Evolutionary conservation across 140 eudicot species (phyloP).

Genomic region (Stevia rebaudiana): DNA sequence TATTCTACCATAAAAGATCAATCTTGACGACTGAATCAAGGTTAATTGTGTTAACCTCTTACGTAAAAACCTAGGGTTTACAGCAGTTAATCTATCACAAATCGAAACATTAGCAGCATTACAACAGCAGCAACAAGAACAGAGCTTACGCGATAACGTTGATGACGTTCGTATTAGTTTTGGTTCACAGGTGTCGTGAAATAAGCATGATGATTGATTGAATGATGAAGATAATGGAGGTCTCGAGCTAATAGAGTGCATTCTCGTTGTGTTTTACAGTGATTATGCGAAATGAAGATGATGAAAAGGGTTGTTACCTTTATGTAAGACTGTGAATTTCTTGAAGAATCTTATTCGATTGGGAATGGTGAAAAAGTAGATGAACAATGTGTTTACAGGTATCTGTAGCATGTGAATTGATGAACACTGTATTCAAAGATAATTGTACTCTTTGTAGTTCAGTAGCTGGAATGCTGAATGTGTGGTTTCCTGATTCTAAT

Average conservation of each 20-base stretch:
- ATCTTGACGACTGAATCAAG: constrained; percentile 49
- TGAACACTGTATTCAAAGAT: too few relatives aligned
- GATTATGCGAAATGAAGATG: constrained; percentile 1
- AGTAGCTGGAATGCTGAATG: too few relatives aligned
- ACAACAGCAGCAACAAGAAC: constrained; percentile 36
- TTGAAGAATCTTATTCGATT: constrained; percentile 18
- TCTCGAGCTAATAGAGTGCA: constrained; percentile 39
- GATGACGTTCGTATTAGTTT: constrained; percentile 18
- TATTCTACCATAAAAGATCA: constrained; percentile 31
- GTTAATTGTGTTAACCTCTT: constrained; percentile 54
- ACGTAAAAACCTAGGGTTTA: constrained; percentile 31
- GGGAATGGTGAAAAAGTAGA: constrained; percentile 19
- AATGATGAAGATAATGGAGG: constrained; percentile 35
- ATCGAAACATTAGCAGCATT: constrained; percentile 1
- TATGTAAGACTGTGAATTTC: constrained; percentile 18
- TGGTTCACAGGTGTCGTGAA: too few relatives aligned
- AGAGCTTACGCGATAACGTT: constrained; percentile 16
- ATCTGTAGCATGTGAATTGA: too few relatives aligned
- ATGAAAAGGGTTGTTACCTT: constrained; percentile 38
- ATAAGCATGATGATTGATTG: constrained; percentile 32
- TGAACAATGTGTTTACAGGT: too few relatives aligned
- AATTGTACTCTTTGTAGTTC: too few relatives aligned
- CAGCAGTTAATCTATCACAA: constrained; percentile 14
- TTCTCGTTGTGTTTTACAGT: constrained; percentile 14
- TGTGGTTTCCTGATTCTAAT: too few relatives aligned